Evolutionary conservation across 148 eudicot species (phyloP), one percentile per base, ranked within the genome.

Genomic region (Amaranthus palmeri): DNA sequence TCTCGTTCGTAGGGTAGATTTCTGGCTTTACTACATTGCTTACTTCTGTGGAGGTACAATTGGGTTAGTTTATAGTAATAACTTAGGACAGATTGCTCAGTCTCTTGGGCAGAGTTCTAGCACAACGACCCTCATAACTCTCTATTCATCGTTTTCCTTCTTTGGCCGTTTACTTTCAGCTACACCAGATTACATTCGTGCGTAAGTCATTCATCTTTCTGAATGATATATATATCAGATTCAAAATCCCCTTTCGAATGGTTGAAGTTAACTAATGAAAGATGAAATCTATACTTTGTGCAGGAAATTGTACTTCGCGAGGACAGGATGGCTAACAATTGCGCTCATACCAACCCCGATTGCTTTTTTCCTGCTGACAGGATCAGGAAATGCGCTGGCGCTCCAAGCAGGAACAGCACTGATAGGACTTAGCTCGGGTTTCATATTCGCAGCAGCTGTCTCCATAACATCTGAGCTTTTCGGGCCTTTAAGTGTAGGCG

Each of bases 41-140:
- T 92, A 92, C 73, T 88, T 92, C 54, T 87, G 93, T 79, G 98
- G 93, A 6, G 98, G 97, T n/a, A 92, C 98, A 18, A 84, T 90
- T 4, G 98, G 98, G 61, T 78, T 90, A 10, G 98, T 88, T 71
- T 92, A 88, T 51, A 90, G 93, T 66, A 92, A 92, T 72, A 92
- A 90, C 77, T 80, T 92, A 4, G 98, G 98, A 43, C 96, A 92
- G 81, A 90, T 92, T 70, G 84, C 98, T 15, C 88, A 90, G 72
- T 90, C 98, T 43, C 93, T 90, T 44, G 96, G 98, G 12, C 83
- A 80, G 15, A 68, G 80, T 69, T 81, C 88, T 4, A 77, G 82
- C 68, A 92, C 87, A 6, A 76, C 88, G 2, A 84, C 83, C 54
- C 92, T 90, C 13, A 82, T 88, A 44, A 86, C 93, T 0, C 72